Base-by-base conservation (phyloP, 1,284 basidiomycete genomes). In the Marasmius sp. region DNA sequence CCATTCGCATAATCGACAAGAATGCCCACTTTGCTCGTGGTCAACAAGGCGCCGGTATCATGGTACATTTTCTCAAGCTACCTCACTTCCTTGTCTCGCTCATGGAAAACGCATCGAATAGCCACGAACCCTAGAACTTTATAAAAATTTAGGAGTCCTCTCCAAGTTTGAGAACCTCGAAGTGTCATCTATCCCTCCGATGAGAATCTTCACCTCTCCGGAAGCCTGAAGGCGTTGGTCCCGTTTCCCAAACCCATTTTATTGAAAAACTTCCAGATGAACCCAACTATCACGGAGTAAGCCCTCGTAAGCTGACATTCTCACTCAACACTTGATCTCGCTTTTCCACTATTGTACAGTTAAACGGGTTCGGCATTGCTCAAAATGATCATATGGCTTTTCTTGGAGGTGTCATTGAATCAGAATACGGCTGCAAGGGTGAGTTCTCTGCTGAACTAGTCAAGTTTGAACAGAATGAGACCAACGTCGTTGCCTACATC, bases 361-460 rank as follows among this genome's bases (percentile, higher is more conserved):
- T 64, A 12, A 71, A 70, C 55, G 47, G 66, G 1, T 57, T 68
- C 37, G 64, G 73, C 20, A 58, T 79, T 0, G 77, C 75, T 41
- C 77, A 80, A 60, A 67, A 71, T 27, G 50, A 37, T 2, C 61
- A 9, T 75, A 79, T 60, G 66, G 55, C 1, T 71, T 77, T 34
- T 51, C 79, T 2, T 73, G 75, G 20, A 50, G 61, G 0, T 69
- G 73, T 48, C 65, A 78, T 9, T 9, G 36, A 11, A 16, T 45
- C 7, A 67, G 67, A 27, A 41, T 69, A 67, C 20, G 69, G 66
- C 0, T 66, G 65, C 37, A 59, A 52, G 18, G 68, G 75, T 45
- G 77, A 80, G 60, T 63, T 75, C 36, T 69, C 68, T 20, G 70
- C 71, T 0, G 70, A 71, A 54, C 65, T 80, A 12, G 47, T 62